These are phyloP conservation scores for Dicorynia guianensis DNA, from an alignment of 306 rosid species.

Conservation along the genomic window DNA sequence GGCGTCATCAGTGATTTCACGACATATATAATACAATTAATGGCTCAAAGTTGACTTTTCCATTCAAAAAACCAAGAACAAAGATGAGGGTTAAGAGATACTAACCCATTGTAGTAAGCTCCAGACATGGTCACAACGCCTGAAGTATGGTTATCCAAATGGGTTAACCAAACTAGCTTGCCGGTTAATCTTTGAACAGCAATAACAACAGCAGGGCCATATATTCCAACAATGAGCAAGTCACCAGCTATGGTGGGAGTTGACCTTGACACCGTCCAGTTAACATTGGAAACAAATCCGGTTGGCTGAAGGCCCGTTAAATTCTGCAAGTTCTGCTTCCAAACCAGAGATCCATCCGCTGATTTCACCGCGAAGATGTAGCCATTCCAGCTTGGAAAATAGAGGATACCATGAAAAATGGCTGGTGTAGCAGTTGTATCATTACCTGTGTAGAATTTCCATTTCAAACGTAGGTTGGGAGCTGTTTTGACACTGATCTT, in stretches of 20 bases:
- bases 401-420: constrained; percentile 37
- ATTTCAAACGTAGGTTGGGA: constrained; percentile 48
- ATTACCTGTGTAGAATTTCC: constrained; percentile 51
- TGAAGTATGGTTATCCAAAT: constrained; percentile 39
- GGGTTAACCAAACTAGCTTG: constrained; percentile 49
- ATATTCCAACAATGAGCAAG: constrained; percentile 47
- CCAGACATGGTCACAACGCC: constrained; percentile 54
- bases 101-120: constrained; percentile 51
- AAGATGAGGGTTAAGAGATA: too few relatives aligned
- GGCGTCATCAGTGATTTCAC: too few relatives aligned
- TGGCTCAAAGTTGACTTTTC: too few relatives aligned
- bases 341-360: constrained; percentile 48
- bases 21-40: too few relatives aligned
- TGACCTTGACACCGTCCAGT: constrained; percentile 46
- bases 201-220: constrained; percentile 52
- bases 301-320: constrained; percentile 47
- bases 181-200: constrained; percentile 51
- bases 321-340: too few relatives aligned
- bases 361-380: constrained; percentile 47
- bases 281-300: constrained; percentile 46
- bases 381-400: constrained; percentile 64
- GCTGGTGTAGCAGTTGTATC: constrained; percentile 55
- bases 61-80: too few relatives aligned
- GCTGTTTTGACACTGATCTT: constrained; percentile 60
- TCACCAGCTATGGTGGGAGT: constrained; percentile 50